Conservation (phyloP, 2,329 filamentous ascomycete species). For the Stemphylium vesicarium region DNA sequence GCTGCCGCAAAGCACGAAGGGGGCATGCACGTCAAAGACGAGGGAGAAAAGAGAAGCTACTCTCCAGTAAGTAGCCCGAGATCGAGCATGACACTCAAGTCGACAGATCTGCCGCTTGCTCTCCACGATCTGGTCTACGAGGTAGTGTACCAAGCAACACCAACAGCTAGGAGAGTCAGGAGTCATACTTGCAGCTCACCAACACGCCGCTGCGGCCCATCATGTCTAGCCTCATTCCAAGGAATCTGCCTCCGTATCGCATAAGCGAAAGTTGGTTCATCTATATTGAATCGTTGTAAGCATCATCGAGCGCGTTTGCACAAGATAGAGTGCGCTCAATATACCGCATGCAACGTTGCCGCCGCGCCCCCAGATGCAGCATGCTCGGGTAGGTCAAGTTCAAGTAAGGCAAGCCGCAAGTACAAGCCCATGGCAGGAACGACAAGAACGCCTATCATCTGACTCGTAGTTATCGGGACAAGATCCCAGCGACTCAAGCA, state of each 20-base stretch:
- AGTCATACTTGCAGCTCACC: background rate
- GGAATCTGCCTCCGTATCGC: background rate
- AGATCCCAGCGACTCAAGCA: too few relatives aligned
- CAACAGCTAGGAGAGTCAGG: background rate
- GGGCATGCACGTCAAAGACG: background rate
- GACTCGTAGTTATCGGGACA: too few relatives aligned
- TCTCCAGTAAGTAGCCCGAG: background rate
- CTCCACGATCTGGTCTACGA: background rate
- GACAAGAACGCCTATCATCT: too few relatives aligned
- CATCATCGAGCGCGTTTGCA: conserved; percentile 5
- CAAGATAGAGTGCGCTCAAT: conserved; percentile 7
- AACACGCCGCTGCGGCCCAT: background rate
- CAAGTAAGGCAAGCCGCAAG: too few relatives aligned
- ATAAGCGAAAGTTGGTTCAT: conserved; percentile 3
- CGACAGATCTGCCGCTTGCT: background rate
- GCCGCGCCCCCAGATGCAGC: background rate
- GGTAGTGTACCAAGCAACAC: background rate
- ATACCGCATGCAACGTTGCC: conserved; percentile 3
- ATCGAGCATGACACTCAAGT: background rate
- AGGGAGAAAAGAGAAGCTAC: background rate
- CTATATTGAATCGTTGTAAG: conserved; percentile 4
- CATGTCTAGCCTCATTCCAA: background rate
- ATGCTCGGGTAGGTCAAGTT: too few relatives aligned
- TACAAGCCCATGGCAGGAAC: too few relatives aligned
- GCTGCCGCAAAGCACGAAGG: background rate